These are phyloP conservation scores for Colletotrichum sp. DNA, from an alignment of 2,329 filamentous ascomycete species.

Conservation along the genomic window DNA sequence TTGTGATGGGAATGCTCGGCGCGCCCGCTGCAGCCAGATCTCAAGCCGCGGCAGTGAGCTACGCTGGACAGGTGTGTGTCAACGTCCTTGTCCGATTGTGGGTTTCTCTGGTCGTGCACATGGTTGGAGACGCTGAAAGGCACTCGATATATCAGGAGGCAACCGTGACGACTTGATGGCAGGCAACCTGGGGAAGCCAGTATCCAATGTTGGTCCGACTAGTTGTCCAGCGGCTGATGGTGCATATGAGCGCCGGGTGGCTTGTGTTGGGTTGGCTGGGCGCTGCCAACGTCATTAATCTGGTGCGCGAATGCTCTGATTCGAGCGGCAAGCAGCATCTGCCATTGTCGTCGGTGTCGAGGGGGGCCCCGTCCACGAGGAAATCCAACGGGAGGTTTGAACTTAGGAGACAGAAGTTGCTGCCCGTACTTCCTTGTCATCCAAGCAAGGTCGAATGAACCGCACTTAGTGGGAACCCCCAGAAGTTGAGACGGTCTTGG, in stretches of 20 bases:
- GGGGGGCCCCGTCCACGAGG: neutral
- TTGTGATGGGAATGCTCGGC: neutral
- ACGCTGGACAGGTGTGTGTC: neutral
- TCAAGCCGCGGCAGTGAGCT: neutral
- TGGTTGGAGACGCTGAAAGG: neutral
- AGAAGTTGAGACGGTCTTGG: conserved; percentile 12
- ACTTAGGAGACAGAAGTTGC: neutral
- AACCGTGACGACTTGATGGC: neutral
- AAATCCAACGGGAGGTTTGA: neutral
- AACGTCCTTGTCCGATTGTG: neutral
- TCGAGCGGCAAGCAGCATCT: conserved; percentile 12
- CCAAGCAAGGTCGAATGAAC: neutral
- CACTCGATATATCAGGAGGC: neutral
- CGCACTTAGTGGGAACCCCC: neutral
- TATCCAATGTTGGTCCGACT: neutral
- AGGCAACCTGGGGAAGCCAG: neutral
- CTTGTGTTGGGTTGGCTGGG: neutral
- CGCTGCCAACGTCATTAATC: neutral
- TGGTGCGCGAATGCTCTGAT: conserved; percentile 5
- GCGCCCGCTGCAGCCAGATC: neutral
- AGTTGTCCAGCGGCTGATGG: neutral
- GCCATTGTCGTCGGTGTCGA: neutral
- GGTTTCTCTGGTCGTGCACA: neutral
- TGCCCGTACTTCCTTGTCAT: neutral
- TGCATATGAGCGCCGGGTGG: neutral